A percentile compares a stretch with the other conserved stretches of the same genome.
Conservation (phyloP, 495 filamentous ascomycete species). For the Penicillium ochrochloron region DNA sequence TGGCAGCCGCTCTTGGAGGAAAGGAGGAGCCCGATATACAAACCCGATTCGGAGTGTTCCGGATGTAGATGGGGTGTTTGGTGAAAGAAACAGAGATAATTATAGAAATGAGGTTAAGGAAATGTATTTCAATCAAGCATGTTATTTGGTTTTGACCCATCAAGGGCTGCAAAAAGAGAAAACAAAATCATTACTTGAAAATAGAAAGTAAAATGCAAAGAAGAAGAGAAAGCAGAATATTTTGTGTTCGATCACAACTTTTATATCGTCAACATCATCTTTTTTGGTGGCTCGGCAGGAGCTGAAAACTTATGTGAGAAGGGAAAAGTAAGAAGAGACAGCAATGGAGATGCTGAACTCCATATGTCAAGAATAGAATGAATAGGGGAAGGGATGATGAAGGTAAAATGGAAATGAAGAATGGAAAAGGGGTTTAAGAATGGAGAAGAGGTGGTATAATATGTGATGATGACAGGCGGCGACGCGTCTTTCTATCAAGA, state of each 20-base stretch:
- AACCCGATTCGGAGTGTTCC: conserved; percentile 92
- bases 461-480: conserved; percentile 22
- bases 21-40: conserved; percentile 58
- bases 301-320: conserved; percentile 3
- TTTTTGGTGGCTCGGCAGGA: conserved; percentile 11
- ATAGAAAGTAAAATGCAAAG: conserved; percentile 8
- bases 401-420: conserved; percentile 7
- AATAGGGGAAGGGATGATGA: not conserved
- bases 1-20: conserved; percentile 77
- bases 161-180: conserved; percentile 1
- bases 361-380: not conserved
- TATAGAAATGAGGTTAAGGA: conserved; percentile 13
- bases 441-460: conserved; percentile 29
- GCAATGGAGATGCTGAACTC: not conserved
- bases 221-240: conserved; percentile 14
- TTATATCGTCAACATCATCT: conserved; percentile 18
- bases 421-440: conserved; percentile 13
- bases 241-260: conserved; percentile 18
- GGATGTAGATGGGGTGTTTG: conserved; percentile 66
- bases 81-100: not conserved
- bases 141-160: conserved; percentile 3
- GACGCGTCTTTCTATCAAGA: conserved; percentile 34
- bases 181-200: not conserved
- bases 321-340: not conserved
- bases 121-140: conserved; percentile 20